Conservation (phyloP, 139 green algal species). For the Ostreobium quekettii region DNA sequence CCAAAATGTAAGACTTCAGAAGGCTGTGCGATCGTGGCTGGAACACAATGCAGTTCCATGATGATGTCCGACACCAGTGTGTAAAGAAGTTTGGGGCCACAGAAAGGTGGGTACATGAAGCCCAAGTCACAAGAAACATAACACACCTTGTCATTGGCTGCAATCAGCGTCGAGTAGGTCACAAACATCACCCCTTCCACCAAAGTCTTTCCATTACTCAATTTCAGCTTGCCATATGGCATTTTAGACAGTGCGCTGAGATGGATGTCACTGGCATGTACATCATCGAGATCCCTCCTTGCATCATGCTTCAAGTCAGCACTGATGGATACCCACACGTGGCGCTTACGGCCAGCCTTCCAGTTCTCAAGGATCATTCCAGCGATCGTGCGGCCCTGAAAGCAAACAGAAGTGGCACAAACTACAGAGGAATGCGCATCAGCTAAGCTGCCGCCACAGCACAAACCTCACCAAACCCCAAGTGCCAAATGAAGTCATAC, state of each 20-base stretch:
- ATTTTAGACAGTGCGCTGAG: slow-evolving; percentile 31
- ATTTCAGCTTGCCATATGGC: background rate
- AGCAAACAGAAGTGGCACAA: background rate
- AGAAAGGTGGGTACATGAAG: too few species aligned
- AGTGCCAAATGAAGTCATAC: too few species aligned
- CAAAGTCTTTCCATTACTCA: slow-evolving; percentile 13
- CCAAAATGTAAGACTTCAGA: too few species aligned
- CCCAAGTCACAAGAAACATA: background rate
- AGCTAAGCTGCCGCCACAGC: too few species aligned
- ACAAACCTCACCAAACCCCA: too few species aligned
- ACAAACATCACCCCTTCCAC: slow-evolving; percentile 31
- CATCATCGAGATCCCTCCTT: slow-evolving; percentile 32
- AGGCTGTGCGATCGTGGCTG: too few species aligned
- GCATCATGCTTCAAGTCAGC: slow-evolving; percentile 30
- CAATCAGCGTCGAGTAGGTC: slow-evolving; percentile 33
- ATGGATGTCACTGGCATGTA: slow-evolving; percentile 14
- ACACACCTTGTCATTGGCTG: slow-evolving; percentile 22
- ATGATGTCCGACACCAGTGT: too few species aligned
- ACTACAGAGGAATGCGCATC: background rate
- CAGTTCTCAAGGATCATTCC: slow-evolving; percentile 37
- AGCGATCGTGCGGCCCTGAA: slow-evolving; percentile 18
- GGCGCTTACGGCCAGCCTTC: slow-evolving; percentile 19
- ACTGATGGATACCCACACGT: slow-evolving; percentile 34
- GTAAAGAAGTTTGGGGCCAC: too few species aligned
- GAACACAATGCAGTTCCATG: too few species aligned